These are phyloP conservation scores for Ophiocordyceps robertsii DNA, from an alignment of 2,329 filamentous ascomycete genomes.

Conservation along the genomic window DNA sequence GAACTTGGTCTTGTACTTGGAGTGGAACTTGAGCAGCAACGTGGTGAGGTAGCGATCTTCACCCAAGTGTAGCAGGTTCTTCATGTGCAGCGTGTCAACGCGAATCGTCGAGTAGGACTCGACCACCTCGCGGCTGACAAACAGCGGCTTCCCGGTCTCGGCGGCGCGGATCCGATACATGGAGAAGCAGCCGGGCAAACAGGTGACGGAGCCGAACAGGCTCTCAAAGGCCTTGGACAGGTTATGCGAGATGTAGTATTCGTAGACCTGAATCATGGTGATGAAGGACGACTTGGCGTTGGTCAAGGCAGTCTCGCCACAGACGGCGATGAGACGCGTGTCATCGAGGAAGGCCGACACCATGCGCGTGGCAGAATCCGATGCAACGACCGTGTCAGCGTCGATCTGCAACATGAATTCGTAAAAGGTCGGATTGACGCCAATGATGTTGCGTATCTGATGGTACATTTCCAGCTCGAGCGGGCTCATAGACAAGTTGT, in stretches of 20 bases:
- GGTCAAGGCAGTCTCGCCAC: slow-evolving; percentile 84
- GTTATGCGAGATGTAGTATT: slow-evolving; percentile 99
- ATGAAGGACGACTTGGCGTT: slow-evolving; percentile 89
- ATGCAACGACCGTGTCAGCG: slow-evolving; percentile 86
- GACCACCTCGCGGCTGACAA: slow-evolving; percentile 86
- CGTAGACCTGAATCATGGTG: slow-evolving; percentile 99
- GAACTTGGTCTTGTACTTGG: slow-evolving; percentile 97
- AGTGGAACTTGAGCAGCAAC: slow-evolving; percentile 79
- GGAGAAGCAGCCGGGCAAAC: slow-evolving; percentile 94
- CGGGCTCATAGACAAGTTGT: slow-evolving; percentile 91
- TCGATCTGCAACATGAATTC: slow-evolving; percentile 95
- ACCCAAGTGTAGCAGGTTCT: slow-evolving; percentile 91
- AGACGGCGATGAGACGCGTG: slow-evolving; percentile 83
- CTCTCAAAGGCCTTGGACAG: slow-evolving; percentile 94
- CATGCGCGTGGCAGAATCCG: slow-evolving; percentile 83
- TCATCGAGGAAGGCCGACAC: slow-evolving; percentile 84
- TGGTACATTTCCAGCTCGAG: slow-evolving; percentile 97
- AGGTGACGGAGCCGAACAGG: slow-evolving; percentile 93
- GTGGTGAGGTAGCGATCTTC: slow-evolving; percentile 97
- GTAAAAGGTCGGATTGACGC: slow-evolving; percentile 96
- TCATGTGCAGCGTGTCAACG: slow-evolving; percentile 96
- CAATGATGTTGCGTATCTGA: slow-evolving; percentile 96
- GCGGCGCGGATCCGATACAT: slow-evolving; percentile 97
- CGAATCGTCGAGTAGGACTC: slow-evolving; percentile 83
- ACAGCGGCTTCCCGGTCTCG: slow-evolving; percentile 88